Percentiles rank a stretch among this genome's conserved stretches.
Conservation (phyloP, 1,139 yeast species). For the Hansenula lynferdii region DNA sequence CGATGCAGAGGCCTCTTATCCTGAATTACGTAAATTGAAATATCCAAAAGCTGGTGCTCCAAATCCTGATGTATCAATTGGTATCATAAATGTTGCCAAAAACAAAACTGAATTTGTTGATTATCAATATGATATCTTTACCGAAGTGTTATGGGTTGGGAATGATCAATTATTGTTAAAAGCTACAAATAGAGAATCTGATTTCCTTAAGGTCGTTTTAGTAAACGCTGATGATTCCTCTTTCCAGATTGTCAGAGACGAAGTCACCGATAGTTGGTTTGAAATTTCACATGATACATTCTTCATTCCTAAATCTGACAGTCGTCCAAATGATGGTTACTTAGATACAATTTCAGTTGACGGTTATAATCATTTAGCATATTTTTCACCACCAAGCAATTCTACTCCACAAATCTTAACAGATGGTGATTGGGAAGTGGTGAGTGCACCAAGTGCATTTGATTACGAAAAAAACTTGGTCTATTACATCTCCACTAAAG, state of each 20-base stretch:
- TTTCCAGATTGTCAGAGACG: constrained; percentile 38
- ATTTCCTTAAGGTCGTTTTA: constrained; percentile 50
- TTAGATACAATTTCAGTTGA: constrained; percentile 67
- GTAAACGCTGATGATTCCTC: constrained; percentile 37
- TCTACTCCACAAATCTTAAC: constrained; percentile 51
- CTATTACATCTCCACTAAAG: constrained; percentile 63
- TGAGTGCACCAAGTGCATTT: constrained; percentile 54
- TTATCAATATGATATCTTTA: constrained; percentile 56
- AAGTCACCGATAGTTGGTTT: constrained; percentile 61
- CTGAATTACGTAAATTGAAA: constrained; percentile 55
- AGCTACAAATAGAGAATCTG: constrained; percentile 71
- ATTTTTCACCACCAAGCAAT: constrained; percentile 51
- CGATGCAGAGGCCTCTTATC: constrained; percentile 51
- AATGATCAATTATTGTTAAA: constrained; percentile 52
- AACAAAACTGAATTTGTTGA: constrained; percentile 36
- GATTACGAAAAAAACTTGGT: constrained; percentile 51
- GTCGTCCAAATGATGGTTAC: constrained; percentile 52
- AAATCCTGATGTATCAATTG: constrained; percentile 60
- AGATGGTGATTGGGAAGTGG: constrained; percentile 68
- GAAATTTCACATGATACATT: constrained; percentile 75
- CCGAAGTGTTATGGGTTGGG: constrained; percentile 77
- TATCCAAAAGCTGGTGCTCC: constrained; percentile 92
- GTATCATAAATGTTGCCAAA: constrained; percentile 29
- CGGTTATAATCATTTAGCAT: constrained; percentile 68
- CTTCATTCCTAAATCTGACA: constrained; percentile 58